Evolutionary conservation across 2,329 filamentous ascomycete genomes (phyloP).

Genomic region (Nemania serpens): DNA sequence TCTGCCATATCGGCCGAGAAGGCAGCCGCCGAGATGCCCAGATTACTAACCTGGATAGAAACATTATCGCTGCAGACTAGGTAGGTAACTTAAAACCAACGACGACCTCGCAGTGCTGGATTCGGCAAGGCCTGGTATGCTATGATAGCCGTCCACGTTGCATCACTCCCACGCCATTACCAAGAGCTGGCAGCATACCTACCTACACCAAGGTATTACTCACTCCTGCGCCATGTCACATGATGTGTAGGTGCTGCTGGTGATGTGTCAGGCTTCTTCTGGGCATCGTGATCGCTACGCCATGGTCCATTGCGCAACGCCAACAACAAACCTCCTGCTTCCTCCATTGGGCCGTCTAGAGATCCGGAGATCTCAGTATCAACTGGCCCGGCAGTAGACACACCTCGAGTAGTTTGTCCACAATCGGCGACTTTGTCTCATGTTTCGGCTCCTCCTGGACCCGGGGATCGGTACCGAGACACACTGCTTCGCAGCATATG

Average conservation of each 20-base stretch:
- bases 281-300: neutral
- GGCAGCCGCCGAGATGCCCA: neutral
- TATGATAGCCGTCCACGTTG: too few relatives aligned
- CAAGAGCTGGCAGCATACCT: neutral
- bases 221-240: conserved; percentile 23
- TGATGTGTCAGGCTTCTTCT: conserved; percentile 23
- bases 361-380: too few relatives aligned
- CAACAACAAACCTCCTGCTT: neutral
- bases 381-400: neutral
- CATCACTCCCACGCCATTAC: neutral
- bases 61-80: neutral
- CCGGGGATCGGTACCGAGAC: too few relatives aligned
- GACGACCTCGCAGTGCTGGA: conserved; percentile 5
- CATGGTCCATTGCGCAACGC: conserved; percentile 4
- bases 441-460: too few relatives aligned
- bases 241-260: conserved; percentile 21
- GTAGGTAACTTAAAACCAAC: conserved; percentile 20
- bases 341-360: too few relatives aligned
- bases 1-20: too few relatives aligned
- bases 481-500: too few relatives aligned
- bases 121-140: neutral
- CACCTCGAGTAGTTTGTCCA: too few relatives aligned
- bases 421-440: too few relatives aligned
- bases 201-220: neutral
- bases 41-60: neutral